Evolutionary conservation across 345 rosid species (phyloP).

Genomic region (Acer yangbiense): DNA sequence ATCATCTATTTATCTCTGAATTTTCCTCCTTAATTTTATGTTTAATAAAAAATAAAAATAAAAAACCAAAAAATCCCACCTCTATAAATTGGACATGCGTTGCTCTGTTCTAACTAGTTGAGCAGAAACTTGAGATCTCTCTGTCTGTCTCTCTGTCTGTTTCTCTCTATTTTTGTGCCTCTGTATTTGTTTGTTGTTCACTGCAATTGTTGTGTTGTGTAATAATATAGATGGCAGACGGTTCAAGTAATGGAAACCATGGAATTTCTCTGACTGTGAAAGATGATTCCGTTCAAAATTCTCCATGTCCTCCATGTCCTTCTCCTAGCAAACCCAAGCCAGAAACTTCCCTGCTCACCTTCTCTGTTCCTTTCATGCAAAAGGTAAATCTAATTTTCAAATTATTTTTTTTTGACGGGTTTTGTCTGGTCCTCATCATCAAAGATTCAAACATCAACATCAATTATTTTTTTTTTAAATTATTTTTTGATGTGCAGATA

Average conservation of each 20-base stretch:
- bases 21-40: not conserved
- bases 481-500: slow-evolving; percentile 40
- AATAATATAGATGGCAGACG: slow-evolving; percentile 51
- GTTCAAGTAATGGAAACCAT: slow-evolving; percentile 32
- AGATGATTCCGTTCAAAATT: slow-evolving; percentile 30
- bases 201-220: not conserved
- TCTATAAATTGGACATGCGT: not conserved
- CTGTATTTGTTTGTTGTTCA: not conserved
- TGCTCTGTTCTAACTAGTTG: not conserved
- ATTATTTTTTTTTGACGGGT: not conserved
- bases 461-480: not conserved
- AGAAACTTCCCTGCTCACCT: slow-evolving; percentile 28
- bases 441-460: not conserved
- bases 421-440: not conserved
- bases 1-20: not conserved
- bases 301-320: slow-evolving; percentile 17
- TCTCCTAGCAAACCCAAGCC: slow-evolving; percentile 29
- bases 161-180: not conserved
- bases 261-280: slow-evolving; percentile 55
- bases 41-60: too few species aligned
- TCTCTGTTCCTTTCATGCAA: slow-evolving; percentile 75
- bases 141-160: not conserved
- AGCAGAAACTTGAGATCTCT: not conserved
- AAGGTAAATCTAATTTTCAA: slow-evolving; percentile 42
- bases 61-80: too few species aligned